phyloP scores from a whole-genome alignment of 176 grass and related monocot genomes.

The Elaeis guineensis region DNA sequence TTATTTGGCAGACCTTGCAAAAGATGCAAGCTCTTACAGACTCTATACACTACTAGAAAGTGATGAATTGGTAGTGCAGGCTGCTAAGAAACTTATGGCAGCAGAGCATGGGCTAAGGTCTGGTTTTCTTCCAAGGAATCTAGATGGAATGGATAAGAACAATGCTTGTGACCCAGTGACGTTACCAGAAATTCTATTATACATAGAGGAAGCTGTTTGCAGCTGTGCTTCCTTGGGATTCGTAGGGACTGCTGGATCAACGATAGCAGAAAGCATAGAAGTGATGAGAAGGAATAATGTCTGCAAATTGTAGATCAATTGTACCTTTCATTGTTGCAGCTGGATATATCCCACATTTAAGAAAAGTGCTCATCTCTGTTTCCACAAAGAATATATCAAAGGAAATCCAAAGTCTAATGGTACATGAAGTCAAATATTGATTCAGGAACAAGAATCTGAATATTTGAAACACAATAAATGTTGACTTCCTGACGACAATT shows the following conservation, averaged over 20 bases:
- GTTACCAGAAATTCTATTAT: conserved; percentile 72
- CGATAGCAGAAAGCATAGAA: conserved; percentile 76
- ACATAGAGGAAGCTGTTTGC: conserved; percentile 76
- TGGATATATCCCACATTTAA: conserved; percentile 23
- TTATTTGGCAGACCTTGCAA: conserved; percentile 57
- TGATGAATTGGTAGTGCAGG: conserved; percentile 54
- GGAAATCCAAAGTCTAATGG: too few species aligned
- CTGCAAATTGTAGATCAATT: conserved; percentile 42
- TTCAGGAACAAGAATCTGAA: too few species aligned
- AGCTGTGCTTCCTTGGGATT: conserved; percentile 92
- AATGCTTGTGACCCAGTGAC: conserved; percentile 42
- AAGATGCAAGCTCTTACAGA: conserved; percentile 45
- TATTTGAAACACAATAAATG: too few species aligned
- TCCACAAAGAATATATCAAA: too few species aligned
- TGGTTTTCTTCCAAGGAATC: conserved; percentile 51
- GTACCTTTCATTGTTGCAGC: background rate
- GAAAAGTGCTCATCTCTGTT: conserved; percentile 2
- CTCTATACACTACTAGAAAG: conserved; percentile 53
- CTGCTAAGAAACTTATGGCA: conserved; percentile 61
- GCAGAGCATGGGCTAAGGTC: conserved; percentile 69
- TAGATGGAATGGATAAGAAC: conserved; percentile 12
- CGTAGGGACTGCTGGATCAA: conserved; percentile 87
- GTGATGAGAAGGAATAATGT: conserved; percentile 65
- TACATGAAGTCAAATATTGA: too few species aligned
- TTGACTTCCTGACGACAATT: too few species aligned